Base-by-base conservation (phyloP, 441 rosid genomes). In the Omphalea diandra region DNA sequence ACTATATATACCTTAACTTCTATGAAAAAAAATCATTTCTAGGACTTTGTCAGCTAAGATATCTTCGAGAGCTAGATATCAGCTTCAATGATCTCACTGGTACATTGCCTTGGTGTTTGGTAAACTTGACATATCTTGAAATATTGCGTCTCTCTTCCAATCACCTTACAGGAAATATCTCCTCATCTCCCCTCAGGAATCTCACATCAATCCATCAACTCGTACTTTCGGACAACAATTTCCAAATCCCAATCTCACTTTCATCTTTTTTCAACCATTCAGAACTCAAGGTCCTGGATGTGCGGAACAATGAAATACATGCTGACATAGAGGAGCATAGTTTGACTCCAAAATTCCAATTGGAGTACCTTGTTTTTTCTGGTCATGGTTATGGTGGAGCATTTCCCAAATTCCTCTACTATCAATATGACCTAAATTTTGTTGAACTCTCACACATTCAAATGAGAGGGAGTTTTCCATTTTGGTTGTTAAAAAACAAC, bases 401-500 rank as follows among this genome's bases (percentile, higher is more conserved):
- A 10, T 44, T 79, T 69, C 77, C 73, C 4, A 54, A 2, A 15
- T 79, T 79, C 27, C 67, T 76, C 2, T 33, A n/a, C 11, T 12
- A 65, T 47, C 81, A 79, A 18, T 1, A 49, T 5, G 73, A 76
- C 35, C 50, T 81, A 14, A 2, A 1, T 1, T 0, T 14, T 0
- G 15, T 81, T 14, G 73, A 71, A 62, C 70, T 81, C n/a, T 63
- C 75, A 4, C 18, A 55, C 8, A 27, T 49, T 20, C 0, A 31
- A 10, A 32, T 81, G 2, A 11, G 1, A 0, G 75, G 64, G 27
- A 43, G 22, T 2, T 71, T 79, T 18, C 82, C 71, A 11, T 1
- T 17, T 66, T 80, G 83, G 83, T 22, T 82, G 68, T 22, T 77
- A 4, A 43, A 64, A 52, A 82, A 82, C 53, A 77, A 76, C 9